Base-by-base conservation (phyloP, 176 grass and related monocot species). In the Oryza rufipogon region DNA sequence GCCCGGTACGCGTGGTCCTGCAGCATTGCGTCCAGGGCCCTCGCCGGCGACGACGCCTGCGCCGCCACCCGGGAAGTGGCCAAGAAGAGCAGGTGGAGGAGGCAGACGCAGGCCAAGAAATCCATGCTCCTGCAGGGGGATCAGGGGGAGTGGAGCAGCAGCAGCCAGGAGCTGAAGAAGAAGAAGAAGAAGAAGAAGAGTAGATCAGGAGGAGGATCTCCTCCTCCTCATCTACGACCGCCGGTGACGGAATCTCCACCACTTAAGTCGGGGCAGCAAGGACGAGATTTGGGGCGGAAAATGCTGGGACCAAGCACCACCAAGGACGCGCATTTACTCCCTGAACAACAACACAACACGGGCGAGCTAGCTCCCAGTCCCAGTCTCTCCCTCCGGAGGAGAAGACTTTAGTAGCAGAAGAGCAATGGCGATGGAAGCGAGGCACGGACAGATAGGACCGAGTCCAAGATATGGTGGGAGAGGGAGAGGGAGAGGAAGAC, bases 1-100 rank as follows among this genome's bases (percentile, higher is more conserved):
- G 93, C 83, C 47, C 51, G 80, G 88, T 86, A 98, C 4, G 91
- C 96, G 75, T 92, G 89, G 36, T 88, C 86, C 84, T 98, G 96
- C 74, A 98, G 86, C 75, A 93, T 66, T 11, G 91, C 78, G 86
- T 98, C 91, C 6, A 96, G 83, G 56, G 85, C 32, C 71, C 89
- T 76, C 17, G 84, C 87, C 22, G 85, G 56, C 22, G 87, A 63
- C 56, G 17, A 15, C 36, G 84, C n/a, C 74, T 63, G 84, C 63
- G 84, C 88, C 48, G 61, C 47, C 46, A 8, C 84, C 0, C 10
- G 69, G 2, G 68, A 5, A 4, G 79, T 17, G 44, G 23, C 14
- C 49, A 71, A 5, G 42, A 80, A 4, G 1, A 80, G 42, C 1
- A 91, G 76, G 64, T 66, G 85, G 52, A 87, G 76, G 42, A 87